Evolutionary conservation across 2,329 filamentous ascomycete genomes (phyloP).

Genomic region (Arthrobotrys megalospora): DNA sequence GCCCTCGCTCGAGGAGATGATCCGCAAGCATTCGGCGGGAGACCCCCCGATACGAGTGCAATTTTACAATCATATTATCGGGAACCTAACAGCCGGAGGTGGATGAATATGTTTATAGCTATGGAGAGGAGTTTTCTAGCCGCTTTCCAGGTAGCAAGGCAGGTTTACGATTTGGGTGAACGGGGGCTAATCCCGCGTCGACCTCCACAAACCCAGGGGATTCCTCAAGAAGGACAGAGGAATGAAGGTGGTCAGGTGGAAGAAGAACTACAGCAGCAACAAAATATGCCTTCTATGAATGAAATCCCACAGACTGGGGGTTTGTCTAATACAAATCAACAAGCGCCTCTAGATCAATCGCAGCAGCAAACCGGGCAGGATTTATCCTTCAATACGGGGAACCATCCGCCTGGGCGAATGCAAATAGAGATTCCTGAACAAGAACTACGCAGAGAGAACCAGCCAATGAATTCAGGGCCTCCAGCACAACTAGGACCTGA

Average conservation of each 20-base stretch:
- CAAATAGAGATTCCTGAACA: not conserved
- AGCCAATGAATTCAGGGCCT: not conserved
- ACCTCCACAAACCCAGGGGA: not conserved
- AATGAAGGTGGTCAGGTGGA: not conserved
- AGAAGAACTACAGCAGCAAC: not conserved
- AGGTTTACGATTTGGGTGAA: slow-evolving; percentile 1
- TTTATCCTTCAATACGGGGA: not conserved
- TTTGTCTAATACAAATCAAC: not conserved
- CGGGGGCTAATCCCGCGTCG: not conserved
- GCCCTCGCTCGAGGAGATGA: not conserved
- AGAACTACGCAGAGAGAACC: not conserved
- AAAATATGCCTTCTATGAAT: not conserved
- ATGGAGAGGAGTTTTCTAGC: not conserved
- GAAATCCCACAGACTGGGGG: not conserved
- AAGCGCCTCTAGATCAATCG: not conserved
- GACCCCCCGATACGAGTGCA: not conserved
- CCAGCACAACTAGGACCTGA: too few species aligned
- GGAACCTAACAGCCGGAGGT: not conserved
- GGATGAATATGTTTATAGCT: not conserved
- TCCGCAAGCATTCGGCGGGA: not conserved
- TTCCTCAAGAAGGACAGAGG: not conserved
- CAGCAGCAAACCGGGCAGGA: not conserved
- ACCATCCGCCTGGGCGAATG: not conserved
- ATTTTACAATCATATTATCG: not conserved
- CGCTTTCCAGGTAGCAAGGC: not conserved